These are phyloP conservation scores for Leersia perrieri DNA, from an alignment of 176 grass and related monocot species.

Conservation along the genomic window DNA sequence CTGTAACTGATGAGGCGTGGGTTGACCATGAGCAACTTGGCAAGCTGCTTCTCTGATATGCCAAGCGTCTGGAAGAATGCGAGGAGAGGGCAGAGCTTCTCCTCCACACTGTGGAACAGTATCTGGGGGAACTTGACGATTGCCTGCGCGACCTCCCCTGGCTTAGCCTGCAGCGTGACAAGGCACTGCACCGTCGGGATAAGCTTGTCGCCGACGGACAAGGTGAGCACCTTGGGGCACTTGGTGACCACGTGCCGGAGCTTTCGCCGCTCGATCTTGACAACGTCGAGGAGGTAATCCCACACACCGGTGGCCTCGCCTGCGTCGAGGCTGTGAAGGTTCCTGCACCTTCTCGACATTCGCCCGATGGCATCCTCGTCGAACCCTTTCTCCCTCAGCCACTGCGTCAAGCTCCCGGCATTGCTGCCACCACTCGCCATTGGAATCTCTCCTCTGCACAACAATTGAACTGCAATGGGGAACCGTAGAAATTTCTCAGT, in stretches of 20 bases:
- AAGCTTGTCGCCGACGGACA: slow-evolving; percentile 69
- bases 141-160: slow-evolving; percentile 67
- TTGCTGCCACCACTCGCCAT: slow-evolving; percentile 41
- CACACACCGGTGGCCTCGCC: slow-evolving; percentile 61
- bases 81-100: slow-evolving; percentile 92
- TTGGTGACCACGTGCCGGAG: slow-evolving; percentile 73
- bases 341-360: slow-evolving; percentile 72
- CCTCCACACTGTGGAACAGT: slow-evolving; percentile 79
- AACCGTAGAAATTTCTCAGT: background rate
- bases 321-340: slow-evolving; percentile 46
- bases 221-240: slow-evolving; percentile 86
- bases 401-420: slow-evolving; percentile 44
- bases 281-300: slow-evolving; percentile 65
- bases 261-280: slow-evolving; percentile 76
- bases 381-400: slow-evolving; percentile 78
- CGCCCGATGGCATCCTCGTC: slow-evolving; percentile 58
- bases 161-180: slow-evolving; percentile 63
- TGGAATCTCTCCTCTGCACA: background rate
- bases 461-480: background rate
- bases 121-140: slow-evolving; percentile 88
- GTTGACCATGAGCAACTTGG: slow-evolving; percentile 83
- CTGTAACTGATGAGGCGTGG: slow-evolving; percentile 95
- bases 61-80: slow-evolving; percentile 85
- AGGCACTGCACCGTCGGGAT: slow-evolving; percentile 89
- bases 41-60: slow-evolving; percentile 80